Percentiles rank a stretch among this genome's conserved stretches.
Conservation (phyloP, 139 green algal species). For the Pycnococcus provasolii region DNA sequence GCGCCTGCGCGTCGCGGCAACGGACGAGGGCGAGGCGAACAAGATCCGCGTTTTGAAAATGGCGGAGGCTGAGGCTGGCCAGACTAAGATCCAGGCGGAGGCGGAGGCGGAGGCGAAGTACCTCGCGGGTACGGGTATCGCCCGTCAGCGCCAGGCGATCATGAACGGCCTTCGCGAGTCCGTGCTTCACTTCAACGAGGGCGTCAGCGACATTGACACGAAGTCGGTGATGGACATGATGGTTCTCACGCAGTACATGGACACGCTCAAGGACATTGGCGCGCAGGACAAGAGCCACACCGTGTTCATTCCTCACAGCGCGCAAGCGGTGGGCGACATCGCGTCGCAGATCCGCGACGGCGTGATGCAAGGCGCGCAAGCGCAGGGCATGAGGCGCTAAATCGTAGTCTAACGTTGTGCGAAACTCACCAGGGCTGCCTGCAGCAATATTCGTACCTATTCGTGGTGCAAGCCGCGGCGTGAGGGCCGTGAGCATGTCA, state of each 20-base stretch:
- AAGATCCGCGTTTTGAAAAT: constrained; percentile 51
- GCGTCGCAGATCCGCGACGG: constrained; percentile 44
- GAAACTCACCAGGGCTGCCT: too few species aligned
- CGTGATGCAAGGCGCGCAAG: constrained; percentile 33
- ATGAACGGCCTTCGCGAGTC: constrained; percentile 79
- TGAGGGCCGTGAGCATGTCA: too few species aligned
- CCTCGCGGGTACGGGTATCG: constrained; percentile 55
- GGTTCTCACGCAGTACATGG: constrained; percentile 84
- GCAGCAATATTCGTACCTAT: too few species aligned
- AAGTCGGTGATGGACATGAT: constrained; percentile 70
- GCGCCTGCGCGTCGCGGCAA: constrained; percentile 51
- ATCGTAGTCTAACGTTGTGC: too few species aligned
- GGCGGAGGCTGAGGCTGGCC: too few species aligned
- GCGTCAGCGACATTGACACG: not conserved
- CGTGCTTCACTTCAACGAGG: constrained; percentile 57
- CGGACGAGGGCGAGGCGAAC: constrained; percentile 66
- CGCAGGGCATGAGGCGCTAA: too few species aligned
- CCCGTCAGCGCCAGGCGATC: constrained; percentile 67
- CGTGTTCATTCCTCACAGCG: constrained; percentile 65
- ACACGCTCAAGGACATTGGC: constrained; percentile 68
- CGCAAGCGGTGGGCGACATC: constrained; percentile 53
- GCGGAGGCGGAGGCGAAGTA: constrained; percentile 90
- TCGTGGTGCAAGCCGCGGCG: too few species aligned
- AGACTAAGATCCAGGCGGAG: constrained; percentile 44
- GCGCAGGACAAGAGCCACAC: constrained; percentile 34